A percentile compares a stretch with the other conserved stretches of the same genome.
Evolutionary conservation across 2,329 filamentous ascomycete species (phyloP).

Genomic region (Alternaria sp.): DNA sequence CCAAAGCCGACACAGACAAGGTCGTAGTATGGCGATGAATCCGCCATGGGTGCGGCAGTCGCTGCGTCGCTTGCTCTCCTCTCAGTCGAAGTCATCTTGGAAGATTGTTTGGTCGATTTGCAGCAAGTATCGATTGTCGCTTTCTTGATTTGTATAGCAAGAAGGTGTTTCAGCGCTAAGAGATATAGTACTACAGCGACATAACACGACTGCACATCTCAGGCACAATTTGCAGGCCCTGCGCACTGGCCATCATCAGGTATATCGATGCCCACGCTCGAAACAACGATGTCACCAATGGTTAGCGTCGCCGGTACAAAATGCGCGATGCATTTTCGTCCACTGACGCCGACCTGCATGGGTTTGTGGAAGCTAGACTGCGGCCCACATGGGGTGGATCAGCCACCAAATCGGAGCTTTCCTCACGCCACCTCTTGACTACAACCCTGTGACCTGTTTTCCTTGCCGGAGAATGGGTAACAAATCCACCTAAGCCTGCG

Average conservation of each 20-base stretch:
- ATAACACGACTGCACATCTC: slow-evolving; percentile 5
- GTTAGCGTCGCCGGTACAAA: slow-evolving; percentile 16
- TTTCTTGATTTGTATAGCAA: background rate
- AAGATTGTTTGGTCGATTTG: background rate
- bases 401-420: slow-evolving; percentile 26
- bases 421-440: slow-evolving; percentile 7
- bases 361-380: slow-evolving; percentile 17
- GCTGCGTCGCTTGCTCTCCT: slow-evolving; percentile 17
- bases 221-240: slow-evolving; percentile 15
- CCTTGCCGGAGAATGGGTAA: slow-evolving; percentile 15
- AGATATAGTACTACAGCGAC: slow-evolving; percentile 8
- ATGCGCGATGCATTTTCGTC: slow-evolving; percentile 2
- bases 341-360: slow-evolving; percentile 25
- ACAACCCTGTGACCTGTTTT: slow-evolving; percentile 6
- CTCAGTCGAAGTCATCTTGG: slow-evolving; percentile 32
- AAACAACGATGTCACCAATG: slow-evolving; percentile 28
- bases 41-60: slow-evolving; percentile 20
- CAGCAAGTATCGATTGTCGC: background rate
- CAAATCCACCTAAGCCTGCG: slow-evolving; percentile 31
- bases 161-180: slow-evolving; percentile 8
- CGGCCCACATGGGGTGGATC: slow-evolving; percentile 34
- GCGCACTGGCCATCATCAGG: slow-evolving; percentile 18
- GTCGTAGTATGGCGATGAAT: slow-evolving; percentile 32
- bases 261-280: slow-evolving; percentile 13
- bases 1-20: slow-evolving; percentile 47